Percentiles rank a stretch among this genome's conserved stretches.
Conservation (phyloP, 208 protist genomes). For the Leishmania tarentolae region DNA sequence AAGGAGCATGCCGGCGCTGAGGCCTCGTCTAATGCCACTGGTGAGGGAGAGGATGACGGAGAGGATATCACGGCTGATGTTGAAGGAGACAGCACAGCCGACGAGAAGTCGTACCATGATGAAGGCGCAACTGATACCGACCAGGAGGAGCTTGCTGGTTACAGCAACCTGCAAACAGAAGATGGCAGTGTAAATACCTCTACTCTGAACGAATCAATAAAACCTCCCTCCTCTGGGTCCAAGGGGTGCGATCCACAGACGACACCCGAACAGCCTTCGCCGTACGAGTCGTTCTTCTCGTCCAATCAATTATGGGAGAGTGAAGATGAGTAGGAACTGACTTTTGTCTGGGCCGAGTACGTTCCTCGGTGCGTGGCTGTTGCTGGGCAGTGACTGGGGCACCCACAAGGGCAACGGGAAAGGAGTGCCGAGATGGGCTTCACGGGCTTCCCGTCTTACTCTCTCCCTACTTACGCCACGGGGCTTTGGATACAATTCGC, state of each 20-base stretch:
- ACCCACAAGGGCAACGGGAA: background rate
- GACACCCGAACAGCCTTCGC: background rate
- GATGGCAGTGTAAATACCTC: background rate
- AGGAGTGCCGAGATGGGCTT: background rate
- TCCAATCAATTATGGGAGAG: slow-evolving; percentile 9
- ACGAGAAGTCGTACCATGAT: slow-evolving; percentile 8
- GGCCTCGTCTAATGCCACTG: background rate
- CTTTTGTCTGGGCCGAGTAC: background rate
- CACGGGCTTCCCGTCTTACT: background rate
- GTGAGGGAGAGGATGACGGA: background rate
- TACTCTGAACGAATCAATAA: background rate
- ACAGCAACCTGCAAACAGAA: slow-evolving; percentile 24
- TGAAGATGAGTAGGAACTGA: background rate
- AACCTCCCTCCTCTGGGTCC: background rate
- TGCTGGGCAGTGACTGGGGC: background rate
- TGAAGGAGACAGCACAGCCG: background rate
- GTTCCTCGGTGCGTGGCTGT: background rate
- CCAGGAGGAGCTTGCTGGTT: slow-evolving; percentile 16
- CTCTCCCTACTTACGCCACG: background rate
- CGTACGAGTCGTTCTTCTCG: slow-evolving; percentile 16
- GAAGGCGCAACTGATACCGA: background rate
- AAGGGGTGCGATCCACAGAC: background rate
- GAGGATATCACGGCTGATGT: background rate
- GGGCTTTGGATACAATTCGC: background rate
- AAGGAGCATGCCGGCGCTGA: background rate